A percentile compares a stretch with the other conserved stretches of the same genome.
phyloP scores from a whole-genome alignment of 148 eudicot species.

The Cornus suecica region DNA sequence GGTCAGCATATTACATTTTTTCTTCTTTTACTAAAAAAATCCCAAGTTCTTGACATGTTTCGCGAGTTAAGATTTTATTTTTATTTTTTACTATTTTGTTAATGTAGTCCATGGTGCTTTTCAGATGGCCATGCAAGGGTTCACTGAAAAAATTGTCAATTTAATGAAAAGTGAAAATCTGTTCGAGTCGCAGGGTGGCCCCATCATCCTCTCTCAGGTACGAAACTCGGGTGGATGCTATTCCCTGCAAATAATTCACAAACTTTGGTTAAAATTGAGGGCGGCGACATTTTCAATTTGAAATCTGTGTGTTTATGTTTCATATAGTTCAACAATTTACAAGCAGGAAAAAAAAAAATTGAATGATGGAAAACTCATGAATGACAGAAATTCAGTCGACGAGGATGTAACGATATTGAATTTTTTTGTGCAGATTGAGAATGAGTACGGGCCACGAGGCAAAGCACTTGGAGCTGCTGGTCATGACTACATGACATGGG shows the following conservation, averaged over 20 bases:
- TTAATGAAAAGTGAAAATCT: conserved; percentile 72
- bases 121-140: conserved; percentile 80
- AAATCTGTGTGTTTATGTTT: too few relatives aligned
- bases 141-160: conserved; percentile 69
- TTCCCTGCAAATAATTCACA: too few relatives aligned
- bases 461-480: conserved; percentile 68
- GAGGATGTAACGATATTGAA: too few relatives aligned
- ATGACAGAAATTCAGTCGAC: too few relatives aligned
- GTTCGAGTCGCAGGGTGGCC: conserved; percentile 89
- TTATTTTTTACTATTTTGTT: not conserved
- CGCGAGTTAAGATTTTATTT: too few relatives aligned
- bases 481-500: conserved; percentile 68
- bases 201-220: conserved; percentile 91
- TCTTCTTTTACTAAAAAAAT: not conserved
- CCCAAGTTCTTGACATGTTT: not conserved
- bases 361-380: too few relatives aligned
- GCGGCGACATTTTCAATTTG: too few relatives aligned
- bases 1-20: conserved; percentile 32
- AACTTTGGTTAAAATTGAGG: too few relatives aligned
- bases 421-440: conserved; percentile 27
- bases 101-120: conserved; percentile 1
- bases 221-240: not conserved
- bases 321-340: too few relatives aligned
- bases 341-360: too few relatives aligned
- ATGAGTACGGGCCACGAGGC: conserved; percentile 53